Base-by-base conservation (phyloP, 2,329 filamentous ascomycete genomes). In the Dothidotthia symphoricarpi region DNA sequence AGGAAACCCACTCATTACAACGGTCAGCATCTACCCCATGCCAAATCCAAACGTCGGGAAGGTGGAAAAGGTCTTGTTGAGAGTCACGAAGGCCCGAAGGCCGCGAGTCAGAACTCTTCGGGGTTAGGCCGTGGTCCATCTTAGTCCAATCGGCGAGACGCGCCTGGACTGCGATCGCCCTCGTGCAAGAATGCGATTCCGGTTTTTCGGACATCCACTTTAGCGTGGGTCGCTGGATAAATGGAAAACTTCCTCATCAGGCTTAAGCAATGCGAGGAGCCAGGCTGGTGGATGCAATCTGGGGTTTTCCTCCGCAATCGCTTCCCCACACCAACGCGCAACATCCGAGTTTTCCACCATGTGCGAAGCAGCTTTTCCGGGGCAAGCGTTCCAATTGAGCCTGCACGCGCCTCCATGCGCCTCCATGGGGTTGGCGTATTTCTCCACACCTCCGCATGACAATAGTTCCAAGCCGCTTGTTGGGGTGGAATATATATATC, bases 361-460 rank as follows among this genome's bases (percentile, higher is more conserved):
- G 26, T 31, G 27, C 29, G 22, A 34, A 31, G 19, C 5, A 22
- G 9, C 19, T 22, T 22, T 22, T 22, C 42, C 43, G 41, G 45
- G 33, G 26, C 28, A 41, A 29, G 26, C 19, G 34, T 15, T 31
- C 31, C 41, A 34, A 31, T 36, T 42, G 19, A 25, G 36, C 36
- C 24, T 7, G 34, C 36, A 26, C 26, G 28, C 38, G n/a, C n/a
- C n/a, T n/a, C n/a, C n/a, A n/a, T n/a, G n/a, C 32, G 34, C 31
- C 47, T 45, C 51, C 53, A 45, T 33, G 46, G 47, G 36, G 40
- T 39, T 48, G 47, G 47, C 51, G 50, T 48, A 28, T 41, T 51
- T 46, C 49, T 53, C 49, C 45, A 45, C 43, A 41, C 43, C 41
- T 44, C 31, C 33, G 34, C 39, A 43, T 39, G 43, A 27, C 17